A percentile compares a stretch with the other conserved stretches of the same genome.
Evolutionary conservation across 1,284 basidiomycete genomes (phyloP).

Genomic region (Phaffia rhodozyma): DNA sequence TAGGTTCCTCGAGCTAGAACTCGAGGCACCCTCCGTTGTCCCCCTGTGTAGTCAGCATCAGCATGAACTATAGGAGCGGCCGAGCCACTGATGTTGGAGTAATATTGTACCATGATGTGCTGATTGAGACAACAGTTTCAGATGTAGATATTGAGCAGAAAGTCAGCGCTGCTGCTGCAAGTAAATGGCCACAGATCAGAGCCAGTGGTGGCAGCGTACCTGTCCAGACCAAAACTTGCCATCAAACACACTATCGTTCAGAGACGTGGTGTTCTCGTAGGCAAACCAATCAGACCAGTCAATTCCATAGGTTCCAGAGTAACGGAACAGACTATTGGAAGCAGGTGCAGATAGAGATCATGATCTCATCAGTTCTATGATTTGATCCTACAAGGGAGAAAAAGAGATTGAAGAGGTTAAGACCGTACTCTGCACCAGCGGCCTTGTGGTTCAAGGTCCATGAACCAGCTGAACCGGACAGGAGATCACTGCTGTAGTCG

Average conservation of each 20-base stretch:
- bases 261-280: constrained; percentile 57
- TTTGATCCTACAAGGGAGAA: neutral
- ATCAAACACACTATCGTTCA: constrained; percentile 49
- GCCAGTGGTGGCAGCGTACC: neutral
- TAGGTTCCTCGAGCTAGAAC: constrained; percentile 72
- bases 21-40: constrained; percentile 66
- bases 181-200: no score
- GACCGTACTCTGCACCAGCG: constrained; percentile 49
- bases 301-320: constrained; percentile 71
- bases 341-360: no score
- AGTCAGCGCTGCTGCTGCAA: no score
- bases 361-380: neutral
- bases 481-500: constrained; percentile 53
- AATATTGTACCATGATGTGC: constrained; percentile 85
- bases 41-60: constrained; percentile 49
- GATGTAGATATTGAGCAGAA: neutral
- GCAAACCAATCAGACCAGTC: constrained; percentile 65
- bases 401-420: neutral
- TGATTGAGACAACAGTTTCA: constrained; percentile 26
- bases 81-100: constrained; percentile 53
- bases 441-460: constrained; percentile 69
- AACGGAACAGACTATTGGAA: constrained; percentile 52
- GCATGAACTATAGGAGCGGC: constrained; percentile 60
- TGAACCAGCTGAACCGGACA: constrained; percentile 48
- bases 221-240: constrained; percentile 17